Evolutionary conservation across 176 grass and related monocot species (phyloP).

Genomic region (Oropetium thomaeum): DNA sequence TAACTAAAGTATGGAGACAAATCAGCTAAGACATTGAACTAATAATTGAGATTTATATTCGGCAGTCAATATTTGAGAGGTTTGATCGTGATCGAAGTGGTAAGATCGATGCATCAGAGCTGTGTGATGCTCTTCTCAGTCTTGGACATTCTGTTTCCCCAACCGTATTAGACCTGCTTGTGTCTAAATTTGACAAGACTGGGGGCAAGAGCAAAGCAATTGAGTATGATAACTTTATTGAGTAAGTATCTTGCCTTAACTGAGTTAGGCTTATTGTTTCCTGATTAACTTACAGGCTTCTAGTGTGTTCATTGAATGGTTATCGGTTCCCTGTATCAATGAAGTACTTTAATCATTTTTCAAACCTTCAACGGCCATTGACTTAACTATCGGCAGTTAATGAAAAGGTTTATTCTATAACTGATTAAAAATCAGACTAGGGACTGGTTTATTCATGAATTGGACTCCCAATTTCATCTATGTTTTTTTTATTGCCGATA

Average conservation of each 20-base stretch:
- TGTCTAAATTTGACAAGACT: conserved; percentile 94
- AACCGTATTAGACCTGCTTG: conserved; percentile 75
- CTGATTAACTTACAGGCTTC: background rate
- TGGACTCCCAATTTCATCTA: background rate
- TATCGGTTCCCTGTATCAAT: too few species aligned
- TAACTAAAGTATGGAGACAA: background rate
- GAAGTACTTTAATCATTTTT: too few species aligned
- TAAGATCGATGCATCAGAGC: conserved; percentile 78
- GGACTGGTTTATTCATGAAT: background rate
- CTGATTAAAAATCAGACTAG: background rate
- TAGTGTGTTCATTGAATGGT: too few species aligned
- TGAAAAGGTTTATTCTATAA: background rate
- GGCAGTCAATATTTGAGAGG: conserved; percentile 84
- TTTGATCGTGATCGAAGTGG: conserved; percentile 92
- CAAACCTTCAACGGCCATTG: too few species aligned
- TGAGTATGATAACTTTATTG: conserved; percentile 98
- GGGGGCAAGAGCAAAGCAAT: conserved; percentile 79
- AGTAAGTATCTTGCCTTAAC: conserved; percentile 54
- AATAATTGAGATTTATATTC: conserved; percentile 12
- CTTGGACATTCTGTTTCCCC: conserved; percentile 91
- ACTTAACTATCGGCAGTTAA: too few species aligned
- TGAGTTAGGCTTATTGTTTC: background rate
- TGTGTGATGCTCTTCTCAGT: conserved; percentile 82
- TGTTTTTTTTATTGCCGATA: background rate
- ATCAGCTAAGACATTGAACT: background rate